Percentiles rank a stretch among this genome's conserved stretches.
Conservation (phyloP, 805 yeast genomes). For the Nakazawaea ambrosiae region DNA sequence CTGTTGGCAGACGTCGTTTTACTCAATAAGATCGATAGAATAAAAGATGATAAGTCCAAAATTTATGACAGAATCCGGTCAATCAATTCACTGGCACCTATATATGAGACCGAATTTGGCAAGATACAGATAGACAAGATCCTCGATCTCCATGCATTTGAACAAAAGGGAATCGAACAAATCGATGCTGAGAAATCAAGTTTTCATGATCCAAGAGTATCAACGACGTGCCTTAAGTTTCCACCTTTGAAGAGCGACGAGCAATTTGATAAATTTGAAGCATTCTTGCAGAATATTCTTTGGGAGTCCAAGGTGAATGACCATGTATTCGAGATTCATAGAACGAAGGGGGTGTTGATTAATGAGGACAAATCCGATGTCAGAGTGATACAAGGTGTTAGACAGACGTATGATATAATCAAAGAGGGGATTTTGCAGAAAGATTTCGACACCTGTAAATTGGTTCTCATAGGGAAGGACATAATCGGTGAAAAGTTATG, state of each 20-base stretch:
- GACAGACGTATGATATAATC: conserved; percentile 83
- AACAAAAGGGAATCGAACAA: conserved; percentile 22
- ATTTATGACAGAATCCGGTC: conserved; percentile 24
- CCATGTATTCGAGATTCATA: conserved; percentile 57
- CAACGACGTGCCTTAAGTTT: conserved; percentile 46
- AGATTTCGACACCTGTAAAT: conserved; percentile 38
- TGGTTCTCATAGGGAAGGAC: conserved; percentile 73
- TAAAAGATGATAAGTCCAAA: conserved; percentile 22
- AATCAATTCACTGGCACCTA: conserved; percentile 66
- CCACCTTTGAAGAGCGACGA: conserved; percentile 26
- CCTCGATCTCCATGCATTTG: conserved; percentile 78
- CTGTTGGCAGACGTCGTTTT: conserved; percentile 83
- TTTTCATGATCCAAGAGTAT: conserved; percentile 45
- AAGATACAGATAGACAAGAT: conserved; percentile 59
- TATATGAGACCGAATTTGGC: conserved; percentile 67
- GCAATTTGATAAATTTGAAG: conserved; percentile 43
- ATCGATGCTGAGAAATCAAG: conserved; percentile 13
- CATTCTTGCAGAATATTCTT: conserved; percentile 59
- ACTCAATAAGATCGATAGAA: conserved; percentile 69
- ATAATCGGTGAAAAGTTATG: conserved; percentile 31
- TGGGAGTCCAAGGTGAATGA: conserved; percentile 60
- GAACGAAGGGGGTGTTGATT: conserved; percentile 73
- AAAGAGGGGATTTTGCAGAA: conserved; percentile 30
- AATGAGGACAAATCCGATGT: conserved; percentile 27
- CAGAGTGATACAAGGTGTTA: conserved; percentile 81